These are phyloP conservation scores for Candida germanica DNA, from an alignment of 805 yeast genomes.

Conservation along the genomic window DNA sequence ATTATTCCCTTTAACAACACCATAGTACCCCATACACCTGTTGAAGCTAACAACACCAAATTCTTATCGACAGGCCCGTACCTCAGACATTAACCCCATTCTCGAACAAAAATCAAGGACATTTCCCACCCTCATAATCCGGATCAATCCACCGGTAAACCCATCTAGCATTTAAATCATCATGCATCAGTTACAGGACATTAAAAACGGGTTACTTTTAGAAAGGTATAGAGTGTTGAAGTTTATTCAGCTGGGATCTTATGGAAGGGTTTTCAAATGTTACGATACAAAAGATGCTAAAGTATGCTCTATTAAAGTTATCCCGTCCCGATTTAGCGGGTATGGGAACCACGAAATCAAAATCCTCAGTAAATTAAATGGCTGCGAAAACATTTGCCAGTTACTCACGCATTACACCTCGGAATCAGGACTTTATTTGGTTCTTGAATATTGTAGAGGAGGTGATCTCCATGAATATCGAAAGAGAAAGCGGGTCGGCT, in stretches of 20 bases:
- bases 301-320: slow-evolving; percentile 53
- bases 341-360: slow-evolving; percentile 56
- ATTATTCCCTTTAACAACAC: too few species aligned
- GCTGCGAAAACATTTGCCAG: slow-evolving; percentile 54
- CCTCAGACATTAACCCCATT: too few species aligned
- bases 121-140: too few species aligned
- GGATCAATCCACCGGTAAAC: too few species aligned
- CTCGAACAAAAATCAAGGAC: too few species aligned
- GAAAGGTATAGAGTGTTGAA: slow-evolving; percentile 42
- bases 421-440: slow-evolving; percentile 48
- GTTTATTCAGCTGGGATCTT: slow-evolving; percentile 56
- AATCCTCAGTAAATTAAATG: slow-evolving; percentile 32
- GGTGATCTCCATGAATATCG: slow-evolving; percentile 12
- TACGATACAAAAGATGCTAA: slow-evolving; percentile 28
- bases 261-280: slow-evolving; percentile 59
- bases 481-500: slow-evolving; percentile 4
- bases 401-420: slow-evolving; percentile 59
- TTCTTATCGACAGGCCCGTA: too few species aligned
- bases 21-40: too few species aligned
- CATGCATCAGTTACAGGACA: neutral
- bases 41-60: too few species aligned
- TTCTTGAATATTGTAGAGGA: slow-evolving; percentile 57
- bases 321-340: slow-evolving; percentile 19
- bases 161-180: slow-evolving; percentile 7
- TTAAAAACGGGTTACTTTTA: slow-evolving; percentile 17